Percentiles rank a stretch among this genome's conserved stretches.
phyloP scores from a whole-genome alignment of 2,329 filamentous ascomycete species.

The Fusarium piperis region DNA sequence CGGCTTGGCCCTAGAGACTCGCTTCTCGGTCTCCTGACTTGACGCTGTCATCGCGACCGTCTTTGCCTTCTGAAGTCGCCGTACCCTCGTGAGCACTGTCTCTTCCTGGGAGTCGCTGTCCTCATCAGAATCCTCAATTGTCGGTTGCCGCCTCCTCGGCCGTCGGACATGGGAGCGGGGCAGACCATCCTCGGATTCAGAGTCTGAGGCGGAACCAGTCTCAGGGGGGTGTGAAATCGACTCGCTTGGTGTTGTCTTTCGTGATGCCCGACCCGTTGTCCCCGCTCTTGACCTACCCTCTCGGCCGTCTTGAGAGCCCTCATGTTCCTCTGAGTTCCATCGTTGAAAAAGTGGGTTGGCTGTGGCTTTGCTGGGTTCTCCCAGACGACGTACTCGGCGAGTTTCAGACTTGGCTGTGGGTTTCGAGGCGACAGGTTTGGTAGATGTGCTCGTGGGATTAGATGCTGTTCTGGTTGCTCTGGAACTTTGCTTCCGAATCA shows the following conservation, averaged over 20 bases:
- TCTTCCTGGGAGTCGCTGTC: constrained; percentile 28
- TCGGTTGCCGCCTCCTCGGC: constrained; percentile 8
- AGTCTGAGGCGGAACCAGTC: not conserved
- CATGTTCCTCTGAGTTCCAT: constrained; percentile 42
- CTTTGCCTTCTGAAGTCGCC: constrained; percentile 25
- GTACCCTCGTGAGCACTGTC: constrained; percentile 33
- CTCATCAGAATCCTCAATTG: constrained; percentile 35
- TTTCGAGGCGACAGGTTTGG: constrained; percentile 38
- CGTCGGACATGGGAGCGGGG: constrained; percentile 11
- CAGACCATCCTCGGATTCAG: constrained; percentile 11
- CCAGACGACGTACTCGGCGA: constrained; percentile 47
- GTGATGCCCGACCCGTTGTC: constrained; percentile 3
- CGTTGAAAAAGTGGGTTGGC: constrained; percentile 47
- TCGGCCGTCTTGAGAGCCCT: not conserved
- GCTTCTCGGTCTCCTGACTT: not conserved
- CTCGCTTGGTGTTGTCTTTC: not conserved
- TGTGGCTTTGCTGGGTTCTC: constrained; percentile 28
- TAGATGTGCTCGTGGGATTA: constrained; percentile 7
- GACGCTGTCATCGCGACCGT: not conserved
- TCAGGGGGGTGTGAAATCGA: not conserved
- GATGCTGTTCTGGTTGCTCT: constrained; percentile 26
- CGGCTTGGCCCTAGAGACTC: not conserved
- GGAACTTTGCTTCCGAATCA: constrained; percentile 35
- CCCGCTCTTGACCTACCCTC: not conserved
- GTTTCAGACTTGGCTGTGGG: constrained; percentile 35